phyloP scores from a whole-genome alignment of 495 filamentous ascomycete genomes.

The Barbatosphaeria neglecta region DNA sequence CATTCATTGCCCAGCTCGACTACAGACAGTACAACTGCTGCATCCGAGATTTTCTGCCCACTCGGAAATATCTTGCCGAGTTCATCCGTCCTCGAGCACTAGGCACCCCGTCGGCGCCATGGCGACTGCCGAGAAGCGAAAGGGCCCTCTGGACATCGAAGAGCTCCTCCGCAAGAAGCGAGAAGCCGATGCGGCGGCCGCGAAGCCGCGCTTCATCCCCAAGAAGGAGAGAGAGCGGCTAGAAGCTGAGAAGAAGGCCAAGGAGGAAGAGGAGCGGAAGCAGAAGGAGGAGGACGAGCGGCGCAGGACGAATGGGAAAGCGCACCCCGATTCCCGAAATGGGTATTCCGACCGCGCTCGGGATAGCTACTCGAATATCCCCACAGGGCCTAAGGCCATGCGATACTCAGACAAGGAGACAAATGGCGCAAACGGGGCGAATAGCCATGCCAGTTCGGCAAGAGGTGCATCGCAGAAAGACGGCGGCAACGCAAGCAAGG shows the following conservation, averaged over 20 bases:
- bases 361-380: conserved; percentile 31
- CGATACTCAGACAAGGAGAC: conserved; percentile 32
- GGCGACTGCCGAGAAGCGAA: conserved; percentile 10
- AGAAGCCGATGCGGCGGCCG: conserved; percentile 31
- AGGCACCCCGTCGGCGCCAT: neutral
- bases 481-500: conserved; percentile 14
- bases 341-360: conserved; percentile 14
- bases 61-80: too few species aligned
- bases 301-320: conserved; percentile 13
- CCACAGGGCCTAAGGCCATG: conserved; percentile 73
- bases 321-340: conserved; percentile 6
- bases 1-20: too few species aligned
- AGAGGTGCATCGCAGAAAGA: conserved; percentile 25
- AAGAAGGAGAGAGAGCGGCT: conserved; percentile 81
- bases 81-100: too few species aligned
- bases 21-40: too few species aligned
- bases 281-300: conserved; percentile 41
- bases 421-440: conserved; percentile 38
- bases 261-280: conserved; percentile 67
- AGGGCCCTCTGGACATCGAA: conserved; percentile 33
- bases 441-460: conserved; percentile 24
- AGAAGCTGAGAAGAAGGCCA: conserved; percentile 71
- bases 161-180: conserved; percentile 35
- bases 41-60: too few species aligned
- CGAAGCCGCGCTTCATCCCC: conserved; percentile 85